Evolutionary conservation across 805 yeast genomes (phyloP), one percentile per base, ranked within the genome.

Genomic region (Candida vaughaniae): DNA sequence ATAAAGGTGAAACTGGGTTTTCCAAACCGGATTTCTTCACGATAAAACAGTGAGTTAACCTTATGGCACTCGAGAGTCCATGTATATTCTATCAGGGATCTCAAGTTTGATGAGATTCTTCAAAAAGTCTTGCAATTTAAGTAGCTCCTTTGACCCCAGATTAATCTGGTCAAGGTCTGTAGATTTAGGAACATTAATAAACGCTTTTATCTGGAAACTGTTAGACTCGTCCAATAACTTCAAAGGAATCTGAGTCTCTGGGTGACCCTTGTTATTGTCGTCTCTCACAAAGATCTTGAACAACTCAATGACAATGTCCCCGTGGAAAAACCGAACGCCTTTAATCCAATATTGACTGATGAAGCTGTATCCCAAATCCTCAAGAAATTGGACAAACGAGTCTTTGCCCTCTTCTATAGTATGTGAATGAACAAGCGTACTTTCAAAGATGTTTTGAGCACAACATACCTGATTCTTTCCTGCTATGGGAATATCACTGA

Each of bases 1-100:
- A 42, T 5, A 58, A 56, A 46, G 64, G 62, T 14, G 64, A 58
- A 28, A 25, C 39, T 12, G 50, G 53, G 22, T 47, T 46, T 20
- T 39, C 38, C 7, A 22, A 19, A 16, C 17, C 36, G 7, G 41
- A 33, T 22, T 48, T 35, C 38, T 44, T 41, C 28, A 34, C 35
- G 16, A 33, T 43, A 4, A 36, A 38, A 12, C 19, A n/a, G n/a
- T n/a, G n/a, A n/a, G n/a, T n/a, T n/a, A n/a, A n/a, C n/a, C n/a
- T n/a, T n/a, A n/a, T n/a, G n/a, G n/a, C n/a, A 36, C 39, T 47
- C 95, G 73, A 1, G 90, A 78, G 56, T 89, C 96, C 88, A 89
- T 86, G 17, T 72, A 67, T 53, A 77, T 78, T 44, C 96, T 71
- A 52, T 86, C 93, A 4, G 95, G 95, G 22, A 85, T 75, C 14